phyloP scores from a whole-genome alignment of 768 basidiomycete species.

The Agaricus blazei region DNA sequence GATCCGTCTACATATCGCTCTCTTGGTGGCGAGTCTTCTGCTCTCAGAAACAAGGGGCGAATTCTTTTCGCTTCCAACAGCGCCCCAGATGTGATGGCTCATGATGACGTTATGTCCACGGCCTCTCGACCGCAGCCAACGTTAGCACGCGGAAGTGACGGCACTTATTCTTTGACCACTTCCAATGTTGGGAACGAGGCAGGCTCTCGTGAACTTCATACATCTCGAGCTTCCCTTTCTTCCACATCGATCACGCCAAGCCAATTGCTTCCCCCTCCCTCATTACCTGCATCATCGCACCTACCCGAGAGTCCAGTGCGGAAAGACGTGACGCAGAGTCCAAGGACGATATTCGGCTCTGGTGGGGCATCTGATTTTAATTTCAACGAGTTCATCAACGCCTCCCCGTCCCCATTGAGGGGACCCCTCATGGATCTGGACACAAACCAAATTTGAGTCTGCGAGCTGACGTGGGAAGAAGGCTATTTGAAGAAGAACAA shows the following conservation, averaged over 20 bases:
- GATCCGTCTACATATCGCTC: slow-evolving; percentile 55
- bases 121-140: slow-evolving; percentile 14
- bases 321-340: slow-evolving; percentile 6
- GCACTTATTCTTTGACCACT: slow-evolving; percentile 33
- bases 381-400: slow-evolving; percentile 68
- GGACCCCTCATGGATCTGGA: slow-evolving; percentile 18
- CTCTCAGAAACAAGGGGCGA: slow-evolving; percentile 41
- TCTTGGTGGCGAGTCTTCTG: slow-evolving; percentile 45
- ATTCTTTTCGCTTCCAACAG: slow-evolving; percentile 56
- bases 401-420: slow-evolving; percentile 58
- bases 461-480: slow-evolving; percentile 59
- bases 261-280: slow-evolving; percentile 21
- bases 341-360: slow-evolving; percentile 13
- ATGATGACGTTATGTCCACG: background rate
- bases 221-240: slow-evolving; percentile 3
- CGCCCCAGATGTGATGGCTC: slow-evolving; percentile 1
- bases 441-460: slow-evolving; percentile 44
- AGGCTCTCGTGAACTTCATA: slow-evolving; percentile 15
- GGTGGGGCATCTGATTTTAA: slow-evolving; percentile 44
- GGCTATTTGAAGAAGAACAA: slow-evolving; percentile 69
- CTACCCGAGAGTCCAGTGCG: slow-evolving; percentile 16
- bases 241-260: slow-evolving; percentile 7
- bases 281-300: slow-evolving; percentile 8
- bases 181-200: slow-evolving; percentile 28
- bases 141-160: slow-evolving; percentile 28